Percentiles rank a stretch among this genome's conserved stretches.
Conservation (phyloP, 176 grass and related monocot genomes). For the Neostapfia colusana region DNA sequence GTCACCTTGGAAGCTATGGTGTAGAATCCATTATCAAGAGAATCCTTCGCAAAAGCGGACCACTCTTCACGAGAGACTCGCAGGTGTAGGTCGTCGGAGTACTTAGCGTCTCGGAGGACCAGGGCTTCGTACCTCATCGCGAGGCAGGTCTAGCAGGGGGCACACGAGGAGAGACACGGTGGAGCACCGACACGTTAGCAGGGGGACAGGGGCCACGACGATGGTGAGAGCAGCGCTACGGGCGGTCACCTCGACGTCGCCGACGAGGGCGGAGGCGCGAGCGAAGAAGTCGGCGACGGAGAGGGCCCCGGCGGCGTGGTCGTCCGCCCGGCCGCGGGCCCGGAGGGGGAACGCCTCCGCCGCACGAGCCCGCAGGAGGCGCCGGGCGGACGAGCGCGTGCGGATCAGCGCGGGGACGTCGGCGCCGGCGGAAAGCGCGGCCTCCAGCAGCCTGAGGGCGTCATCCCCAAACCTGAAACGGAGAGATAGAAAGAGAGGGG, state of each 20-base stretch:
- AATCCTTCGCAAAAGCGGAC: slow-evolving; percentile 79
- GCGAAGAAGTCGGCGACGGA: slow-evolving; percentile 69
- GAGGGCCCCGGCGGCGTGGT: slow-evolving; percentile 39
- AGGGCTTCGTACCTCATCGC: slow-evolving; percentile 74
- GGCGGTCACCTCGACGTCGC: slow-evolving; percentile 65
- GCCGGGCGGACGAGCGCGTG: slow-evolving; percentile 46
- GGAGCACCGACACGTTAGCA: slow-evolving; percentile 5
- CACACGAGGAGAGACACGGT: not conserved
- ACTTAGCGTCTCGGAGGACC: slow-evolving; percentile 51
- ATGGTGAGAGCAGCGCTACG: no score
- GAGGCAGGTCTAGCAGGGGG: slow-evolving; percentile 62
- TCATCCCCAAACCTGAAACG: slow-evolving; percentile 46
- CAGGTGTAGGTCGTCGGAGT: slow-evolving; percentile 34
- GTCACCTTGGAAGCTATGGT: slow-evolving; percentile 67
- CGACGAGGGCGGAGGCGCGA: slow-evolving; percentile 59
- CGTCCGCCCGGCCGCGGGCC: not conserved
- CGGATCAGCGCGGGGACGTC: slow-evolving; percentile 47
- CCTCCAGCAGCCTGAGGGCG: slow-evolving; percentile 55
- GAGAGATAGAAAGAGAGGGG: not conserved
- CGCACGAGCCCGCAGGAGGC: slow-evolving; percentile 38
- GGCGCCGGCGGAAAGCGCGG: slow-evolving; percentile 43
- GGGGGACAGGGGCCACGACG: no score
- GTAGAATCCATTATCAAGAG: slow-evolving; percentile 80
- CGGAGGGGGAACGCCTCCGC: not conserved
- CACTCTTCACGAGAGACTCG: slow-evolving; percentile 63